Conservation (phyloP, 1,284 basidiomycete genomes). For the Thecaphora thlaspeos region DNA sequence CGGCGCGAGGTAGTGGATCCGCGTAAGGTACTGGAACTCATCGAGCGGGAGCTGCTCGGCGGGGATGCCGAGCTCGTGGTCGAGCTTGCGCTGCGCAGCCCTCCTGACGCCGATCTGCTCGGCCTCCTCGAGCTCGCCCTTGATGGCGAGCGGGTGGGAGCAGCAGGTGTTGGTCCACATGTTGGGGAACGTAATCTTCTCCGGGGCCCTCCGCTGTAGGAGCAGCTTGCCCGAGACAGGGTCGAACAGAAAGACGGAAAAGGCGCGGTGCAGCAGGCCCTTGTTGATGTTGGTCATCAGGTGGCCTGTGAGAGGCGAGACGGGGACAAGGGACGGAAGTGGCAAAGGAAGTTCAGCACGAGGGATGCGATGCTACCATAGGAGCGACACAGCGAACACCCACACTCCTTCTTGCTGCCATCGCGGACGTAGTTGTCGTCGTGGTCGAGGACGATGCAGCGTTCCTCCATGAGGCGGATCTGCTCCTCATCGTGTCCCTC, state of each 20-base stretch:
- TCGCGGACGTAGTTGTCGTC: constrained; percentile 68
- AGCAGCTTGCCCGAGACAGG: constrained; percentile 91
- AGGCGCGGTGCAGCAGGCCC: constrained; percentile 93
- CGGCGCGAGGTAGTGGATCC: constrained; percentile 96
- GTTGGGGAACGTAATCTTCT: constrained; percentile 99
- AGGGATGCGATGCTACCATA: background rate
- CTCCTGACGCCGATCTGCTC: constrained; percentile 75
- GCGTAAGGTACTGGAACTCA: constrained; percentile 88
- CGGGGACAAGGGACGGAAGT: background rate
- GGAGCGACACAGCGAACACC: too few relatives aligned
- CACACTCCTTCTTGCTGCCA: constrained; percentile 88
- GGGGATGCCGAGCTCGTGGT: constrained; percentile 95
- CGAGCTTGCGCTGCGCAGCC: constrained; percentile 90
- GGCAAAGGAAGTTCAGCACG: constrained; percentile 1
- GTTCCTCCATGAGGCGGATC: constrained; percentile 88
- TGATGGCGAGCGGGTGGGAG: constrained; percentile 79
- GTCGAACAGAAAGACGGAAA: constrained; percentile 95
- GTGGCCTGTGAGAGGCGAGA: constrained; percentile 68
- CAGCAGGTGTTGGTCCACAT: constrained; percentile 99
- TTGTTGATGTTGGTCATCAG: constrained; percentile 96
- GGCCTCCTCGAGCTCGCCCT: constrained; percentile 71
- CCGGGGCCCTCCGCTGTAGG: constrained; percentile 87
- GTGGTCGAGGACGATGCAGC: constrained; percentile 91
- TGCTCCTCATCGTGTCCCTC: constrained; percentile 59
- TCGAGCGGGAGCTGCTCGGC: constrained; percentile 70